Conservation (phyloP, 768 basidiomycete genomes). For the Floccularia luteovirens region DNA sequence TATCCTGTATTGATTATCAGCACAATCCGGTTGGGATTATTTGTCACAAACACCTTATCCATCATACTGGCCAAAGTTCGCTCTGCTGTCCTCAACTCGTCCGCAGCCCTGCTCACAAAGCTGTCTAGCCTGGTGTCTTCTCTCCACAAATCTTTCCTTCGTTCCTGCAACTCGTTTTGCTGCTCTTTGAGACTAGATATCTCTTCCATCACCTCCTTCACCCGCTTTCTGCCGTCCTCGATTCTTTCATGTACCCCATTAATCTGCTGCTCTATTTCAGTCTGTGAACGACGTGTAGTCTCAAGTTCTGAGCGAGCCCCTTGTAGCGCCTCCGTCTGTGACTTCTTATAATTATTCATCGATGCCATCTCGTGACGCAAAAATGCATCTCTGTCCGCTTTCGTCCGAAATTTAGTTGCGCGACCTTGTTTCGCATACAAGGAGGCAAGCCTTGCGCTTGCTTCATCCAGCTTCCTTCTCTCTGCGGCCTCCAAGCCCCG, state of each 20-base stretch:
- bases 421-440: slow-evolving; percentile 91
- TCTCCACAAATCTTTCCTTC: slow-evolving; percentile 89
- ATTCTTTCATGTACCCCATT: slow-evolving; percentile 48
- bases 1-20: slow-evolving; percentile 53
- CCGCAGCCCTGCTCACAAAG: slow-evolving; percentile 64
- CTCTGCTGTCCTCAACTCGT: slow-evolving; percentile 79
- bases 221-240: slow-evolving; percentile 55
- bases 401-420: slow-evolving; percentile 75
- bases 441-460: slow-evolving; percentile 59
- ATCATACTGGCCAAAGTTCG: slow-evolving; percentile 81
- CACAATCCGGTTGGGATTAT: slow-evolving; percentile 1
- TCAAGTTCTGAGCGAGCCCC: slow-evolving; percentile 43
- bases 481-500: slow-evolving; percentile 43
- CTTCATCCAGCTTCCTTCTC: slow-evolving; percentile 66
- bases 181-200: slow-evolving; percentile 55
- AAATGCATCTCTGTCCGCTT: slow-evolving; percentile 77
- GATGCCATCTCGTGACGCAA: slow-evolving; percentile 73
- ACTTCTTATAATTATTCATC: slow-evolving; percentile 51
- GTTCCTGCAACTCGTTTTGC: slow-evolving; percentile 63
- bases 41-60: slow-evolving; percentile 66
- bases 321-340: slow-evolving; percentile 50
- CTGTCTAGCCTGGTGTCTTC: slow-evolving; percentile 88
- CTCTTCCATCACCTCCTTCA: slow-evolving; percentile 55
- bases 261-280: slow-evolving; percentile 53
- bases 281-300: slow-evolving; percentile 36